Base-by-base conservation (phyloP, 257 asterid genomes). In the Echites panduratus region DNA sequence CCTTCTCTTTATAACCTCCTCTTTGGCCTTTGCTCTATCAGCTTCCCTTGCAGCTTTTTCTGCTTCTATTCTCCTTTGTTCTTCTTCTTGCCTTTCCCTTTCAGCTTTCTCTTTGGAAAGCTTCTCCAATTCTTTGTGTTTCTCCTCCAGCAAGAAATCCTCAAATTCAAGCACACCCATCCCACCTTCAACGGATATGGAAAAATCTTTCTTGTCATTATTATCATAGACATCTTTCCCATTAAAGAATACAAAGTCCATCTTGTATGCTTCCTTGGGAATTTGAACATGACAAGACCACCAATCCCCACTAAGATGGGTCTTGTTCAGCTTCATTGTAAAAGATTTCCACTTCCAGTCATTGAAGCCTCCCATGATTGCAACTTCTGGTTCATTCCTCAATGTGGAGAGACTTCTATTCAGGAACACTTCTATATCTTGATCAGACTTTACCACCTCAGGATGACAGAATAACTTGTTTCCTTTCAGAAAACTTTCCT, bases 281-380 rank as follows among this genome's bases (percentile, higher is more conserved):
- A 95, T 91, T 81, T 86, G 87, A 74, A 95, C 50, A 80, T 64
- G 85, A 86, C 98, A 92, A 77, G 87, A 83, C 97, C 98, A 95
- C 99, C 97, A 95, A 81, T 92, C 99, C 73, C 97, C 96, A 70
- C 66, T 82, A 24, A 95, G 86, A 76, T 80, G 70, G 83, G 84
- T 80, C 89, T 87, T 87, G 74, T 79, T 86, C 89, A 95, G 81
- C 66, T 87, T 89, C 66, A 74, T 53, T 48, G 89, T 79, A 79
- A 95, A 95, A 57, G 94, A 87, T 82, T 83, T 90, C 97, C 97
- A 95, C 76, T 82, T 82, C 98, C 96, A 95, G 81, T 82, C 91
- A 75, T 95, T 95, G 75, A 85, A 95, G 67, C 88, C 98, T 74
- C 99, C 99, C 96, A 86, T 92, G 78, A 95, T 89, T 71, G 86